Conservation (phyloP, 148 eudicot species). For the Rhododendron mucronatum region DNA sequence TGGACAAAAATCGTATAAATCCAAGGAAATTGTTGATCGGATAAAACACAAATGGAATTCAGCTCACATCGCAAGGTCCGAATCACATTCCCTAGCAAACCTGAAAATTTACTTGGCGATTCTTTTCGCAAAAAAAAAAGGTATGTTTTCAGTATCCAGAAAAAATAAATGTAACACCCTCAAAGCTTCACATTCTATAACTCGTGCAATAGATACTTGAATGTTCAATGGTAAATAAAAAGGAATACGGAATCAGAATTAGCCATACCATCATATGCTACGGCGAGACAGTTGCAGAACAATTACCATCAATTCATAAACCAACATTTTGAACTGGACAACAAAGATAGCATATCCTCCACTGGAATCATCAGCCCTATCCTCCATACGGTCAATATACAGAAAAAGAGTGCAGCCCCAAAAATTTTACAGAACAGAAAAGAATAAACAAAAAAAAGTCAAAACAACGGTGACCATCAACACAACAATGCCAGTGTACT, state of each 20-base stretch:
- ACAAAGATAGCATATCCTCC: neutral
- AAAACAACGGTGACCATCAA: neutral
- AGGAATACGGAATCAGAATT: neutral
- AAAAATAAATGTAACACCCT: neutral
- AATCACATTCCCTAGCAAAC: neutral
- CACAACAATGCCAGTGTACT: neutral
- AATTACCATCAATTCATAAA: neutral
- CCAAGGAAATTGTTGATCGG: neutral
- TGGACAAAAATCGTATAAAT: neutral
- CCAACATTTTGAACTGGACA: neutral
- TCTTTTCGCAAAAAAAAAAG: neutral
- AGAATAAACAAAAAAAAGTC: neutral
- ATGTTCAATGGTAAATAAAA: neutral
- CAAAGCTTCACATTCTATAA: neutral
- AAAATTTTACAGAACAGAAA: neutral
- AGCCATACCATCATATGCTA: neutral
- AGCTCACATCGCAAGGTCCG: neutral
- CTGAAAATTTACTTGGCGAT: neutral
- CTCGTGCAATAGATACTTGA: neutral
- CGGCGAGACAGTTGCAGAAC: neutral
- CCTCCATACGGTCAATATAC: neutral
- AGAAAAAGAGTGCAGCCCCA: neutral
- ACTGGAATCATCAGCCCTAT: neutral
- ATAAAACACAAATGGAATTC: neutral
- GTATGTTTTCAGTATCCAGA: neutral